Conservation (phyloP, 352 stramenopile species). For the Phytophthora citricola region DNA sequence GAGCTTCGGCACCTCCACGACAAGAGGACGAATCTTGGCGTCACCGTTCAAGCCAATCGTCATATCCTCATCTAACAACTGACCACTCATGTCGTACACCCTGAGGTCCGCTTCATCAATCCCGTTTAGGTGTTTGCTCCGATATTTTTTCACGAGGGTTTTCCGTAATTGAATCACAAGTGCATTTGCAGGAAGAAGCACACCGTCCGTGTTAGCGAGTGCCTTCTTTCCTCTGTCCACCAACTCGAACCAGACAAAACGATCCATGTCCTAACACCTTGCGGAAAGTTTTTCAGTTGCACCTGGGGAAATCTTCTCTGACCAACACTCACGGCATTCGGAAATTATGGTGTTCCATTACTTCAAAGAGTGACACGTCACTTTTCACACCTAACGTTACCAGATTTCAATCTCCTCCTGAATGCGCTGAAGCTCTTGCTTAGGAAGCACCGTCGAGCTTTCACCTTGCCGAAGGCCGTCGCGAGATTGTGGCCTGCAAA, state of each 20-base stretch:
- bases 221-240: background rate
- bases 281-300: too few relatives aligned
- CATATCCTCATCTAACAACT: background rate
- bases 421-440: constrained; percentile 78
- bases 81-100: background rate
- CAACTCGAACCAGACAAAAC: background rate
- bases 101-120: background rate
- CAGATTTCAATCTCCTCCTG: constrained; percentile 85
- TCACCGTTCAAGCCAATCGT: background rate
- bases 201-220: background rate
- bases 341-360: too few relatives aligned
- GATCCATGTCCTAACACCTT: background rate
- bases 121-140: background rate
- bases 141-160: background rate
- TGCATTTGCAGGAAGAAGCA: background rate
- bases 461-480: constrained; percentile 55
- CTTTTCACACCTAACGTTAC: constrained; percentile 37
- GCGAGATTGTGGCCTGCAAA: constrained; percentile 49
- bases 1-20: background rate
- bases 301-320: too few relatives aligned
- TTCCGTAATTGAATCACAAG: background rate
- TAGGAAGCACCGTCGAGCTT: constrained; percentile 57
- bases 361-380: too few relatives aligned
- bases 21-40: background rate
- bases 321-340: too few relatives aligned